These are phyloP conservation scores for Durusdinium trenchii DNA, from an alignment of 73 alveolate species.

Conservation along the genomic window DNA sequence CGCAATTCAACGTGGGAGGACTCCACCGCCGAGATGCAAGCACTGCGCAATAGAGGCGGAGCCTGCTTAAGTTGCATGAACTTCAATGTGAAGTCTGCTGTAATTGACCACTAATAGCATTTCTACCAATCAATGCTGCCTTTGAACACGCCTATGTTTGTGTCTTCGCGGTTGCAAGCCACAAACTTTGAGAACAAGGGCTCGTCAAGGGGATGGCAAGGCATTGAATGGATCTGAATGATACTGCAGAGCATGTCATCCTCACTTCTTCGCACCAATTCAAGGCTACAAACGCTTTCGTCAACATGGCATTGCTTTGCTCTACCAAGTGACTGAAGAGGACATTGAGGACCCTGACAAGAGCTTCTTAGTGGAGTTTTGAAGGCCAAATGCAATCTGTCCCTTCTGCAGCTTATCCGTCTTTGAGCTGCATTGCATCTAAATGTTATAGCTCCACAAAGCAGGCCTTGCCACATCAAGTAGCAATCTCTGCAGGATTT, in stretches of 20 bases:
- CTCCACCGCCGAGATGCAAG: neutral
- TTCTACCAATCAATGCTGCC: too few relatives aligned
- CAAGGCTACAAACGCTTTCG: slow-evolving; percentile 35
- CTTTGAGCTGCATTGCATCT: neutral
- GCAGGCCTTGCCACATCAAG: neutral
- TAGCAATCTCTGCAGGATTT: slow-evolving; percentile 26
- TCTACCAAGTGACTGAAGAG: slow-evolving; percentile 70
- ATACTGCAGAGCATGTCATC: too few relatives aligned
- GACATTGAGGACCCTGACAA: slow-evolving; percentile 37
- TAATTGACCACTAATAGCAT: neutral
- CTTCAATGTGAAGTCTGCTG: neutral
- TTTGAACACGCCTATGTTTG: too few relatives aligned
- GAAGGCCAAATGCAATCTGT: neutral
- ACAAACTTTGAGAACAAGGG: too few relatives aligned
- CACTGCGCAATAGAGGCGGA: neutral
- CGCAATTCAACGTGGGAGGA: neutral
- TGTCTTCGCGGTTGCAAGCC: too few relatives aligned
- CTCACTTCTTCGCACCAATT: neutral
- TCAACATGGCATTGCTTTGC: slow-evolving; percentile 53
- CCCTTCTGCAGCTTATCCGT: neutral
- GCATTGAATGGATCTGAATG: too few relatives aligned
- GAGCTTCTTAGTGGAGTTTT: neutral
- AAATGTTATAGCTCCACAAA: neutral
- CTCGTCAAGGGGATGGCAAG: too few relatives aligned
- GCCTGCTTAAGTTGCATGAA: neutral